These are phyloP conservation scores for Phaeotremella skinneri DNA, from an alignment of 768 basidiomycete species.

Conservation along the genomic window DNA sequence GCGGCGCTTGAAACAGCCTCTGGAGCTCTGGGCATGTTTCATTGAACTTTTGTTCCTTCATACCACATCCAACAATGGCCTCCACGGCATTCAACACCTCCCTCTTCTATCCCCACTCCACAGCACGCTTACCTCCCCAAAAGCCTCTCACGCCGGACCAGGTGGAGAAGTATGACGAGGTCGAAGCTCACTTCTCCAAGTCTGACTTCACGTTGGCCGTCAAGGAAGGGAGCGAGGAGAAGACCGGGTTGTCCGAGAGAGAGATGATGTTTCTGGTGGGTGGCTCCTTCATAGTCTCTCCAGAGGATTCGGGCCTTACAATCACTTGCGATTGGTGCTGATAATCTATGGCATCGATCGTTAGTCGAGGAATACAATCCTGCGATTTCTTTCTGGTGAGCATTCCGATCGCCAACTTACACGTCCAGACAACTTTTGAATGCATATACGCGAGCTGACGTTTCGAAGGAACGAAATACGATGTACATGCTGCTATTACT, in stretches of 20 bases:
- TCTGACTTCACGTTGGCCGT: conserved; percentile 30
- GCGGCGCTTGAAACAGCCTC: no score
- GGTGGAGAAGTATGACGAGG: conserved; percentile 11
- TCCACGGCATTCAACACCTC: not conserved
- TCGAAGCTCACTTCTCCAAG: conserved; percentile 31
- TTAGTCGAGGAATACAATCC: conserved; percentile 40
- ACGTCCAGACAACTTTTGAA: not conserved
- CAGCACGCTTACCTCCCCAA: conserved; percentile 1
- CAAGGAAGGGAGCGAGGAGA: conserved; percentile 20
- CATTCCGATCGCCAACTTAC: not conserved
- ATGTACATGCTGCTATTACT: conserved; percentile 31
- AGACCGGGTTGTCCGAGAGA: conserved; percentile 25
- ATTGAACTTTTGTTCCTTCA: no score
- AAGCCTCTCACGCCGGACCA: conserved; percentile 12
- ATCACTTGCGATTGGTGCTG: not conserved
- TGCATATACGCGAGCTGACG: conserved; percentile 5
- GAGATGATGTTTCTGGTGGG: conserved; percentile 50
- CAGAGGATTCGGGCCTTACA: conserved; percentile 1
- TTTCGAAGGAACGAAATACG: conserved; percentile 39
- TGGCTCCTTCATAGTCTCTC: not conserved
- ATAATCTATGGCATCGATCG: not conserved
- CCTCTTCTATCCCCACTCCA: not conserved
- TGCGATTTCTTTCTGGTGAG: conserved; percentile 37
- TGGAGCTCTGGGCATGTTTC: no score
- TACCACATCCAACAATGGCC: no score